These are phyloP conservation scores for Torrubiella hemipterigena DNA, from an alignment of 2,329 filamentous ascomycete species.

Conservation along the genomic window DNA sequence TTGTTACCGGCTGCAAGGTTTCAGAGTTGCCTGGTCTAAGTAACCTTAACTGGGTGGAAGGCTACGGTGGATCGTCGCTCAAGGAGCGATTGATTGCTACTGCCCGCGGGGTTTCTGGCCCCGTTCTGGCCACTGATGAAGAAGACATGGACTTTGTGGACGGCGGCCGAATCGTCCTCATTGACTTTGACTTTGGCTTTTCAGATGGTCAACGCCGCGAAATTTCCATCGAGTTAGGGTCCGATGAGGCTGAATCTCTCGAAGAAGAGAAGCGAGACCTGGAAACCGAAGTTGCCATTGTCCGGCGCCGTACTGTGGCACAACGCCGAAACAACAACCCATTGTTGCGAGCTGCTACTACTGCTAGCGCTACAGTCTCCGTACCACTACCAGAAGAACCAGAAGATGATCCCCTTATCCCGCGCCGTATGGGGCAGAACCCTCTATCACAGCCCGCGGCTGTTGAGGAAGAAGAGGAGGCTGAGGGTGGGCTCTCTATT, in stretches of 20 bases:
- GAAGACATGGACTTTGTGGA: constrained; percentile 68
- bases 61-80: constrained; percentile 31
- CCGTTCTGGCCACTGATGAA: constrained; percentile 49
- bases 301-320: constrained; percentile 60
- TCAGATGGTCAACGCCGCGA: constrained; percentile 43
- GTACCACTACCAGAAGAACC: constrained; percentile 23
- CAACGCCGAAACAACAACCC: constrained; percentile 41
- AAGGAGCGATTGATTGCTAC: constrained; percentile 55
- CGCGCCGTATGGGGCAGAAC: constrained; percentile 30
- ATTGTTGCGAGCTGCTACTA: constrained; percentile 37
- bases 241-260: constrained; percentile 54
- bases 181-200: constrained; percentile 60
- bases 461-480: constrained; percentile 20
- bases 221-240: constrained; percentile 63
- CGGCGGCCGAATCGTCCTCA: constrained; percentile 58
- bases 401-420: constrained; percentile 40
- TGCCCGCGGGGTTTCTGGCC: constrained; percentile 54
- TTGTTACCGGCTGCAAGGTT: constrained; percentile 56
- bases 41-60: constrained; percentile 60
- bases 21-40: constrained; percentile 53
- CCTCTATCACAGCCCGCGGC: constrained; percentile 10
- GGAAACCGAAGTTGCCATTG: constrained; percentile 68
- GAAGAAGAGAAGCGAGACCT: constrained; percentile 65
- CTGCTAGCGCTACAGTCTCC: constrained; percentile 16
- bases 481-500: constrained; percentile 30